phyloP scores from a whole-genome alignment of 75 land plant genomes.

The Sequoia sempervirens region DNA sequence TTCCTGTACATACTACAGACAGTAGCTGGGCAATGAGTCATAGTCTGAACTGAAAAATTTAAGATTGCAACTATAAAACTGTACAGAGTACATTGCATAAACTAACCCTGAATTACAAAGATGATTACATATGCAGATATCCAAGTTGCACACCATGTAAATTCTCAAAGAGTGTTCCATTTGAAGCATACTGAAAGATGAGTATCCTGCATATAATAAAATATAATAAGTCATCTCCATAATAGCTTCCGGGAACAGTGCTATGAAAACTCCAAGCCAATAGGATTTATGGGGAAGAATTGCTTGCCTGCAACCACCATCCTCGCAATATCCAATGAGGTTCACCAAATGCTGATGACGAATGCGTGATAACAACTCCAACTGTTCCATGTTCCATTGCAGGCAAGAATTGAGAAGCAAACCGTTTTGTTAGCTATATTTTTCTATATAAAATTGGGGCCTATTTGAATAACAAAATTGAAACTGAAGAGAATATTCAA shows the following conservation, averaged over 20 bases:
- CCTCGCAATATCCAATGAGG: conserved; percentile 29
- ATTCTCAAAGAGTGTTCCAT: conserved; percentile 33
- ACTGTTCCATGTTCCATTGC: conserved; percentile 13
- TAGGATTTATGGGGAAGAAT: not conserved
- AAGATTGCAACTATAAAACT: not conserved
- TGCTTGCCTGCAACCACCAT: conserved; percentile 17
- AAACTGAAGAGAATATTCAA: not conserved
- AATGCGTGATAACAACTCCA: conserved; percentile 23
- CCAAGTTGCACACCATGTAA: conserved; percentile 24
- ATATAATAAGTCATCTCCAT: not conserved
- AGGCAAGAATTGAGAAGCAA: not conserved
- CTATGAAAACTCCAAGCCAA: not conserved
- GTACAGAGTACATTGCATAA: not conserved
- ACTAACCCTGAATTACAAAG: conserved; percentile 10
- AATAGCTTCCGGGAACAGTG: not conserved
- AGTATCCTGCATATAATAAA: conserved; percentile 19
- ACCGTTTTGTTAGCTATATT: not conserved
- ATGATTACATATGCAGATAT: conserved; percentile 10
- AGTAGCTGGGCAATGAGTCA: not conserved
- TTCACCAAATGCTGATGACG: conserved; percentile 29
- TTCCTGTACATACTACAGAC: conserved; percentile 5
- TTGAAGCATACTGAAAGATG: conserved; percentile 32
- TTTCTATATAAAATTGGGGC: not conserved
- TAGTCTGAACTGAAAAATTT: not conserved
- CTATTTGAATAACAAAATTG: not conserved